Percentiles rank a stretch among this genome's conserved stretches.
phyloP scores from a whole-genome alignment of 139 green algal genomes.

The Asterochloris erici region DNA sequence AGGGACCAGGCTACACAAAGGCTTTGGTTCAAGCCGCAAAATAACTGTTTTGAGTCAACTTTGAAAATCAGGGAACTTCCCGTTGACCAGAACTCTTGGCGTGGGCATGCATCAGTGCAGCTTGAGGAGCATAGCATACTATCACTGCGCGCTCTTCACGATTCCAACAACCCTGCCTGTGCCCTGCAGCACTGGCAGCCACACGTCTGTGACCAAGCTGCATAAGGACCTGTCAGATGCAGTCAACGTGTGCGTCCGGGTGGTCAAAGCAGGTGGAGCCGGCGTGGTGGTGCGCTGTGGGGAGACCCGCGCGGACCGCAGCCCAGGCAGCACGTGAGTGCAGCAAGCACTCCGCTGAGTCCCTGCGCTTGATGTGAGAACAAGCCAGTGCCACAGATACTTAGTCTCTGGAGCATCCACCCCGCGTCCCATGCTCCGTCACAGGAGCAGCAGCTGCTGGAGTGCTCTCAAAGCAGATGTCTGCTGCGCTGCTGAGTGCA shows the following conservation, averaged over 20 bases:
- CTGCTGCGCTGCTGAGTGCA: neutral
- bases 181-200: too few species aligned
- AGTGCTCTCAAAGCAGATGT: neutral
- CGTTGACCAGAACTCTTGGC: too few species aligned
- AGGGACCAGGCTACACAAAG: too few species aligned
- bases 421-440: neutral
- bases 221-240: slow-evolving; percentile 63
- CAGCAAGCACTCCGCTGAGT: too few species aligned
- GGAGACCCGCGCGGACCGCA: slow-evolving; percentile 32
- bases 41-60: too few species aligned
- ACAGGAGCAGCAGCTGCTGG: neutral
- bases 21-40: too few species aligned
- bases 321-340: slow-evolving; percentile 11
- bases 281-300: slow-evolving; percentile 28
- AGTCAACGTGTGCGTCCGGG: slow-evolving; percentile 58
- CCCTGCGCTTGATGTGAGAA: neutral
- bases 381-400: neutral
- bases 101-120: too few species aligned
- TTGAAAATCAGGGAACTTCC: too few species aligned
- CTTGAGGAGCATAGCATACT: too few species aligned
- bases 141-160: too few species aligned
- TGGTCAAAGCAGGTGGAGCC: slow-evolving; percentile 3
- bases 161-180: too few species aligned
- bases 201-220: slow-evolving; percentile 85
- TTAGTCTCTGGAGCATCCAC: neutral